These are phyloP conservation scores for Amaranthus palmeri DNA, from an alignment of 148 eudicot species.

Conservation along the genomic window DNA sequence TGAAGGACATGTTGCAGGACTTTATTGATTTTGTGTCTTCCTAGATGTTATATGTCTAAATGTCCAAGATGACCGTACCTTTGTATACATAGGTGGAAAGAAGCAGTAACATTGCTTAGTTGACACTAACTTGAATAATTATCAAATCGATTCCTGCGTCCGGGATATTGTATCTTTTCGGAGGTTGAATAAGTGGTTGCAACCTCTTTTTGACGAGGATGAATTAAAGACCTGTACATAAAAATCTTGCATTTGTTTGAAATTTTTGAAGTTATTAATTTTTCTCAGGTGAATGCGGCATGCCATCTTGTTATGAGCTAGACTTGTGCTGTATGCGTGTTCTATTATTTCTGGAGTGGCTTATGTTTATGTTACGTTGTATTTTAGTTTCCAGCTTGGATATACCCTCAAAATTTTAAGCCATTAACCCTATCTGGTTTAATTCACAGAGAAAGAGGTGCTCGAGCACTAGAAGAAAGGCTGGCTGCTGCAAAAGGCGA, in stretches of 20 bases:
- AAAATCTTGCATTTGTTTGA: background rate
- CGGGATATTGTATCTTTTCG: too few species aligned
- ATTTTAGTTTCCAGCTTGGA: background rate
- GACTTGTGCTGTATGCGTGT: background rate
- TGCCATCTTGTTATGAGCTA: background rate
- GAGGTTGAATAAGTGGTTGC: background rate
- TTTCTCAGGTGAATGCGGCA: background rate
- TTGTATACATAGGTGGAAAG: background rate
- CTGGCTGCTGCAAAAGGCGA: constrained; percentile 46
- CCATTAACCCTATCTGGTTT: constrained; percentile 1
- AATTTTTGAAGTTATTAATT: background rate
- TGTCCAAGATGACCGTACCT: background rate
- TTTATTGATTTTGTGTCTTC: too few species aligned
- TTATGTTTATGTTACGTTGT: background rate
- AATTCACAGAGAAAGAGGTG: constrained; percentile 84
- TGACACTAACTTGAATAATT: too few species aligned
- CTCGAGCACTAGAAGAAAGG: constrained; percentile 90
- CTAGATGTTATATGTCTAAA: too few species aligned
- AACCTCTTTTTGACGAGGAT: background rate
- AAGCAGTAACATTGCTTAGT: too few species aligned
- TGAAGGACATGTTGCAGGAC: too few species aligned
- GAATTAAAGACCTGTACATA: too few species aligned
- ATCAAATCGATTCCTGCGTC: too few species aligned
- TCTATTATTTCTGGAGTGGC: background rate
- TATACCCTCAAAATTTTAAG: background rate